Percentiles rank a stretch among this genome's conserved stretches.
These are phyloP conservation scores for Chrysophaeum taylorii DNA, from an alignment of 352 stramenopile genomes.

Conservation along the genomic window DNA sequence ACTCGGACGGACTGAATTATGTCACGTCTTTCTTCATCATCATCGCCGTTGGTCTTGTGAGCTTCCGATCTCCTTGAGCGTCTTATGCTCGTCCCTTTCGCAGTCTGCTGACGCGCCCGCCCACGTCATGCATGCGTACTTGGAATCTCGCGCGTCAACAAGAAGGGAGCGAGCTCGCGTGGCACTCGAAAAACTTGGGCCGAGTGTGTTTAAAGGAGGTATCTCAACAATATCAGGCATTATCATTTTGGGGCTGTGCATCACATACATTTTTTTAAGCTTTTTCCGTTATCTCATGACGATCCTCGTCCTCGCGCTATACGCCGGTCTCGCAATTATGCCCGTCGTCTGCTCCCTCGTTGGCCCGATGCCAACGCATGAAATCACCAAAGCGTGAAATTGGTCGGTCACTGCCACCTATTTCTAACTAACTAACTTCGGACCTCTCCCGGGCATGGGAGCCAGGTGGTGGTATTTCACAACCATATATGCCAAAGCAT, in stretches of 20 bases:
- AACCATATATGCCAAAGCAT: too few species aligned
- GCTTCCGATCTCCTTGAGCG: too few species aligned
- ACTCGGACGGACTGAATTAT: neutral
- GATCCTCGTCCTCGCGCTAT: neutral
- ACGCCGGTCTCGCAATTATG: neutral
- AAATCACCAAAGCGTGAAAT: too few species aligned
- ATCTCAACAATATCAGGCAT: neutral
- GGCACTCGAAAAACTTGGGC: neutral
- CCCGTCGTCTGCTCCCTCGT: neutral
- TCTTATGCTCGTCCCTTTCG: too few species aligned
- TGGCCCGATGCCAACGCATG: neutral
- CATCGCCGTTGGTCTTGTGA: conserved; percentile 3
- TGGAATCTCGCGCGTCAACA: neutral
- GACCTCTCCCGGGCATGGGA: too few species aligned
- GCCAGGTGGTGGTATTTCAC: too few species aligned
- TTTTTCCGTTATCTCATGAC: neutral
- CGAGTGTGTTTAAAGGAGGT: neutral
- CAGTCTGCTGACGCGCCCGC: neutral
- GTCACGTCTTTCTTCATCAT: conserved; percentile 2
- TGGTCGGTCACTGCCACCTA: too few species aligned
- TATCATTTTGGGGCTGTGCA: neutral
- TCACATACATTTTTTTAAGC: neutral
- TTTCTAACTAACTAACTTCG: too few species aligned
- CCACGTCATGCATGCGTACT: neutral
- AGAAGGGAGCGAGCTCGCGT: neutral